A percentile compares a stretch with the other conserved stretches of the same genome.
phyloP scores from a whole-genome alignment of 495 filamentous ascomycete genomes.

The Ascodesmis nigricans region DNA sequence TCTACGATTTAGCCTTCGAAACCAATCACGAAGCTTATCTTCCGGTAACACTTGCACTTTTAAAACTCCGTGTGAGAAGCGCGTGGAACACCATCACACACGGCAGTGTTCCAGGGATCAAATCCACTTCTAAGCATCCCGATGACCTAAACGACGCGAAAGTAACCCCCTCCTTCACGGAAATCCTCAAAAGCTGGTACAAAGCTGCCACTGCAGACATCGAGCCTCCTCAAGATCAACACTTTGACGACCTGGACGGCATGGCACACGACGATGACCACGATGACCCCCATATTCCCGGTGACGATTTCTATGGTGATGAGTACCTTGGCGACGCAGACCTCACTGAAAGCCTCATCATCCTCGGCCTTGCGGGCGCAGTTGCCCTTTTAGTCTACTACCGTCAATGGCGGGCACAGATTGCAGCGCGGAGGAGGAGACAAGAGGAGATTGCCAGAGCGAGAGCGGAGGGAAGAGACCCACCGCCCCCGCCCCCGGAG shows the following conservation, averaged over 20 bases:
- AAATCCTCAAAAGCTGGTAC: constrained; percentile 20
- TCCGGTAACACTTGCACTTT: constrained; percentile 70
- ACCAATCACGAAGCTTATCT: constrained; percentile 85
- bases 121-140: constrained; percentile 26
- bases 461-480: background rate
- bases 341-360: constrained; percentile 63
- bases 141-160: constrained; percentile 15
- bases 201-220: constrained; percentile 17
- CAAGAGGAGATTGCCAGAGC: constrained; percentile 1
- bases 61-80: constrained; percentile 65
- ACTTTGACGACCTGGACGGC: constrained; percentile 27
- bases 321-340: constrained; percentile 54
- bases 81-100: constrained; percentile 86
- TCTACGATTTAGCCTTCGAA: constrained; percentile 78
- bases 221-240: no score
- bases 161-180: constrained; percentile 11
- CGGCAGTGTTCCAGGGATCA: constrained; percentile 74
- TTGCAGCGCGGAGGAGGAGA: constrained; percentile 20
- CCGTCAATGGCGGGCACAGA: constrained; percentile 50
- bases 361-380: constrained; percentile 51
- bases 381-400: constrained; percentile 65
- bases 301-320: constrained; percentile 33
- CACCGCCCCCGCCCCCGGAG: background rate
- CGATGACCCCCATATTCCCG: constrained; percentile 6
- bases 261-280: constrained; percentile 21